Conservation (phyloP, 306 rosid species). For the Luffa aegyptiaca region DNA sequence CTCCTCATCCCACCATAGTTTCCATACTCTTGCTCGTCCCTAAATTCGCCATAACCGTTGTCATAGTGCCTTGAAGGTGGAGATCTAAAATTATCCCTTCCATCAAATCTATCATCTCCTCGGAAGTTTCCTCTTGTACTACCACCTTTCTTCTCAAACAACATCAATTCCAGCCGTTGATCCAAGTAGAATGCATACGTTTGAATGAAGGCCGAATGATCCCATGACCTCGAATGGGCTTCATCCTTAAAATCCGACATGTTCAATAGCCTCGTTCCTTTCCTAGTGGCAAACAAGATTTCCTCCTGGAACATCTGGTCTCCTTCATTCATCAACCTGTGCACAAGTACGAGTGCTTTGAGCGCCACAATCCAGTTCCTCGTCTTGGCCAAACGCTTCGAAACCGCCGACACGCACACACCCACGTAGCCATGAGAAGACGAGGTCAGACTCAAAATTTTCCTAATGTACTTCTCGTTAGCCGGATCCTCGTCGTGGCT, state of each 20-base stretch:
- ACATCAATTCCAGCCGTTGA: constrained; percentile 69
- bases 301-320: constrained; percentile 71
- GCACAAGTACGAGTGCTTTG: constrained; percentile 57
- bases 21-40: constrained; percentile 24
- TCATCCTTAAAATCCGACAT: constrained; percentile 84
- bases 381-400: constrained; percentile 78
- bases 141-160: constrained; percentile 43
- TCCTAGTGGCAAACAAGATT: constrained; percentile 71
- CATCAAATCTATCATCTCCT: constrained; percentile 38
- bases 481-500: constrained; percentile 93
- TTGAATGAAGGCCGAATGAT: constrained; percentile 76
- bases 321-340: constrained; percentile 69
- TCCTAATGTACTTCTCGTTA: constrained; percentile 68
- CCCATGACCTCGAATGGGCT: constrained; percentile 95
- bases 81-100: constrained; percentile 54
- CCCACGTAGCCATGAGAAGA: constrained; percentile 73
- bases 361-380: constrained; percentile 95
- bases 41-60: constrained; percentile 31
- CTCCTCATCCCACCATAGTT: constrained; percentile 51
- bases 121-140: constrained; percentile 1
- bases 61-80: constrained; percentile 61
- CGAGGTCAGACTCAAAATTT: constrained; percentile 58
- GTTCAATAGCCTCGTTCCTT: constrained; percentile 78
- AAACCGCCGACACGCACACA: constrained; percentile 62
- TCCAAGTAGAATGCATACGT: constrained; percentile 82